Evolutionary conservation across 192 early-diverging fungal species (phyloP).

Genomic region (Helicostylum pulchrum): DNA sequence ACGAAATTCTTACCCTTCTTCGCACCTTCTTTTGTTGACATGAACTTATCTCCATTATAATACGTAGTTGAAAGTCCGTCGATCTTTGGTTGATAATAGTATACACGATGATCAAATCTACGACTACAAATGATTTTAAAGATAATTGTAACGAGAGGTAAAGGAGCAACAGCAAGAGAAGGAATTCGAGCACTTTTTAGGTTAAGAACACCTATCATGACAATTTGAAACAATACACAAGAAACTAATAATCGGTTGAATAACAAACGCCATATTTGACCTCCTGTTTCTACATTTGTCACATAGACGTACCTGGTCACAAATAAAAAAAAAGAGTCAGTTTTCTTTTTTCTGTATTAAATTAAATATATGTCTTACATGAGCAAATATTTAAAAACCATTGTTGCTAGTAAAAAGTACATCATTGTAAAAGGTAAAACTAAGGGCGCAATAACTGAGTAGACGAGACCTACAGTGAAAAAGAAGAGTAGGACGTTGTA

Average conservation of each 20-base stretch:
- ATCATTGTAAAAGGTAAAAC: slow-evolving; percentile 62
- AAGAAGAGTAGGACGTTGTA: slow-evolving; percentile 70
- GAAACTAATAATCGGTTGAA: slow-evolving; percentile 67
- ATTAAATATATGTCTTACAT: slow-evolving; percentile 43
- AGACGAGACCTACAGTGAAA: slow-evolving; percentile 69
- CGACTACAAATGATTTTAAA: slow-evolving; percentile 49
- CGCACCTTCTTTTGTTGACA: neutral
- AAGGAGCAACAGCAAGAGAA: slow-evolving; percentile 50
- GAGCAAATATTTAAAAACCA: slow-evolving; percentile 70
- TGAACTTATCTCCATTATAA: slow-evolving; percentile 22
- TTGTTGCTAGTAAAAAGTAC: slow-evolving; percentile 59
- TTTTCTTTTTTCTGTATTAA: too few relatives aligned
- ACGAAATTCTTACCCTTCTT: neutral
- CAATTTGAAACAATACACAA: slow-evolving; percentile 64
- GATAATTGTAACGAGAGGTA: slow-evolving; percentile 55
- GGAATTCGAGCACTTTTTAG: slow-evolving; percentile 40
- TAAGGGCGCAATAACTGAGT: slow-evolving; percentile 68
- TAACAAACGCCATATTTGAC: slow-evolving; percentile 66
- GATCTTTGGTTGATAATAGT: slow-evolving; percentile 49
- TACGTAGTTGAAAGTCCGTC: neutral
- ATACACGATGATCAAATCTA: slow-evolving; percentile 49
- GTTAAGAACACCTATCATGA: slow-evolving; percentile 62
- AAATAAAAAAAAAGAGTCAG: neutral
- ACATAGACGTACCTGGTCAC: slow-evolving; percentile 60
- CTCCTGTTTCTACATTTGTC: slow-evolving; percentile 68